Conservation (phyloP, 2,329 filamentous ascomycete genomes). For the Penicillium crustosum region DNA sequence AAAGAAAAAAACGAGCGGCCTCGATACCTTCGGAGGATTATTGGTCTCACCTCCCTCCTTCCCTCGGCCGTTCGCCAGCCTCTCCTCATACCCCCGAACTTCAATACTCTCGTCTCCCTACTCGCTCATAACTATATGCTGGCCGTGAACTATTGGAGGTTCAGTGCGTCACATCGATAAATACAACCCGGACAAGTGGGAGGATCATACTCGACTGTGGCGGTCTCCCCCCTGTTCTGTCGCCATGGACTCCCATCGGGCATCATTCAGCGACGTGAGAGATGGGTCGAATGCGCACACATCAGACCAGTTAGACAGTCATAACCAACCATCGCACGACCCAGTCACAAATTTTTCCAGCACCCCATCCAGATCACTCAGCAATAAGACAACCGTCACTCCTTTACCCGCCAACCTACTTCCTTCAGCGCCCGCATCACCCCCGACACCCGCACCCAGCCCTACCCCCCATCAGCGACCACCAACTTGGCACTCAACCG, state of each 20-base stretch:
- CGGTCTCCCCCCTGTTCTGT: constrained; percentile 7
- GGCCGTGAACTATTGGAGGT: background rate
- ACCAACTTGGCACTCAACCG: constrained; percentile 49
- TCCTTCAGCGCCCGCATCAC: constrained; percentile 64
- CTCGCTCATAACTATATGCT: constrained; percentile 3
- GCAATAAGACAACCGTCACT: constrained; percentile 44
- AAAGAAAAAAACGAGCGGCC: background rate
- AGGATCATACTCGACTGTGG: constrained; percentile 3
- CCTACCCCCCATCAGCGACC: constrained; percentile 62
- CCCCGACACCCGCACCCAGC: constrained; percentile 66
- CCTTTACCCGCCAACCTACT: constrained; percentile 61
- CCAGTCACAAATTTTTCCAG: constrained; percentile 20
- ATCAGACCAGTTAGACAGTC: constrained; percentile 33
- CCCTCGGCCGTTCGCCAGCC: constrained; percentile 15
- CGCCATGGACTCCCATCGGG: constrained; percentile 22
- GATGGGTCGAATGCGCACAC: constrained; percentile 19
- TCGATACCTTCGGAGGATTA: constrained; percentile 7
- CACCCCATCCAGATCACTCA: constrained; percentile 23
- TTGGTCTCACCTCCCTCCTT: constrained; percentile 10
- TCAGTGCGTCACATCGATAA: constrained; percentile 1
- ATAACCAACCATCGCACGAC: constrained; percentile 30
- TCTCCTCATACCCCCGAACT: constrained; percentile 1
- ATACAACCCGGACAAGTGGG: background rate
- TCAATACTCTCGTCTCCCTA: constrained; percentile 1
- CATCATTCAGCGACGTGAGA: constrained; percentile 21